Evolutionary conservation across 2,329 filamentous ascomycete species (phyloP), one percentile per base, ranked within the genome.

Genomic region (Cladosporium sp.): DNA sequence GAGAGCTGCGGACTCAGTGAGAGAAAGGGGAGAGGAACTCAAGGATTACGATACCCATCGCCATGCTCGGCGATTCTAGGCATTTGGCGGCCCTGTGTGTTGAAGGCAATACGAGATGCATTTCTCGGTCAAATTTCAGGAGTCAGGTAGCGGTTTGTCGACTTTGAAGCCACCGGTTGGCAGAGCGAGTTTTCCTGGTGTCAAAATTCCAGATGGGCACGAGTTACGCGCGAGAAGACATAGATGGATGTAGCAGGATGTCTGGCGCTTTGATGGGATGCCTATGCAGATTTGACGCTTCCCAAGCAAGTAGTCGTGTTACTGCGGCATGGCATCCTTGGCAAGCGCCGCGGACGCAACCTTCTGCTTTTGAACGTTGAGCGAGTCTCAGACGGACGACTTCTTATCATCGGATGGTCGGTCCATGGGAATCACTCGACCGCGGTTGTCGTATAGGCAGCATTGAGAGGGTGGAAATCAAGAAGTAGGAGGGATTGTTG

Each of bases 321-420:
- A 12, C n/a, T 55, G 52, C n/a, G 52, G 52, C 52, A 18, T 55
- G 52, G 52, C 52, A 55, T 55, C 28, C 52, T 55, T 55, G 52
- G 52, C 52, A 55, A 31, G n/a, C 23, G 52, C 40, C 21, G 40
- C 40, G 40, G 40, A 46, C 40, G 10, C n/a, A 23, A 46, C 40
- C 40, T 46, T 46, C 12, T 46, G n/a, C 40, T 23, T 7, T 46
- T 8, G n/a, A n/a, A n/a, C 40, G n/a, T 21, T 23, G n/a, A 21
- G 40, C 40, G 16, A 21, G 5, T 46, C 21, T 16, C 35, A 8
- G n/a, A 21, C 8, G 2, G 40, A 7, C 8, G 40, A 21, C n/a
- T 10, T 46, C n/a, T 8, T 21, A n/a, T 21, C n/a, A 12, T 21
- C n/a, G n/a, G n/a, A 1, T 4, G 12, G n/a, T 21, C 40, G n/a